A percentile compares a stretch with the other conserved stretches of the same genome.
phyloP scores from a whole-genome alignment of 192 early-diverging fungal genomes.

The Backusella mclennaniae region DNA sequence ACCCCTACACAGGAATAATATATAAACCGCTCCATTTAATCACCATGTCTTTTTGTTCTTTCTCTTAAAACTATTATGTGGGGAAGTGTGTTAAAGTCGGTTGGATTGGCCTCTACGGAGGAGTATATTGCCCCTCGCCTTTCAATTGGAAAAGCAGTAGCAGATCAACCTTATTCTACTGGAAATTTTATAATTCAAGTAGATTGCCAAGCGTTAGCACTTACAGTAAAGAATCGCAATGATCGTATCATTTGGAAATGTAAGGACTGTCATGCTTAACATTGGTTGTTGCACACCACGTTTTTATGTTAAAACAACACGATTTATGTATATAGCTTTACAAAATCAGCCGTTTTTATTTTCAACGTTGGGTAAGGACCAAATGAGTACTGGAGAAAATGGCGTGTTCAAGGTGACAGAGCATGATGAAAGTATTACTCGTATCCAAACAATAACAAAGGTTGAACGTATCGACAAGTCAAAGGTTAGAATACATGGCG shows the following conservation, averaged over 20 bases:
- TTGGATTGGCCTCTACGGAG: slow-evolving; percentile 21
- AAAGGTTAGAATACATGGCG: slow-evolving; percentile 17
- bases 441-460: slow-evolving; percentile 32
- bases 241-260: slow-evolving; percentile 32
- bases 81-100: slow-evolving; percentile 16
- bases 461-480: slow-evolving; percentile 3
- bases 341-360: slow-evolving; percentile 36
- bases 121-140: slow-evolving; percentile 28
- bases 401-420: slow-evolving; percentile 37
- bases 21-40: background rate
- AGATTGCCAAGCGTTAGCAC: slow-evolving; percentile 6
- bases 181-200: slow-evolving; percentile 25
- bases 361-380: slow-evolving; percentile 31
- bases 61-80: slow-evolving; percentile 9
- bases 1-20: background rate
- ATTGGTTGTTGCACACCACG: slow-evolving; percentile 2
- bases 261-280: slow-evolving; percentile 8
- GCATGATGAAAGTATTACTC: slow-evolving; percentile 30
- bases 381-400: slow-evolving; percentile 22
- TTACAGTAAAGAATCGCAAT: slow-evolving; percentile 21
- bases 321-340: slow-evolving; percentile 21
- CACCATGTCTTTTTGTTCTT: background rate
- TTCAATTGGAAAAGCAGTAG: slow-evolving; percentile 29
- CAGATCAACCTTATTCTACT: slow-evolving; percentile 17
- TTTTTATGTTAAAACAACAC: background rate